Evolutionary conservation across 2,329 filamentous ascomycete species (phyloP).

Genomic region (Sporothrix humicola): DNA sequence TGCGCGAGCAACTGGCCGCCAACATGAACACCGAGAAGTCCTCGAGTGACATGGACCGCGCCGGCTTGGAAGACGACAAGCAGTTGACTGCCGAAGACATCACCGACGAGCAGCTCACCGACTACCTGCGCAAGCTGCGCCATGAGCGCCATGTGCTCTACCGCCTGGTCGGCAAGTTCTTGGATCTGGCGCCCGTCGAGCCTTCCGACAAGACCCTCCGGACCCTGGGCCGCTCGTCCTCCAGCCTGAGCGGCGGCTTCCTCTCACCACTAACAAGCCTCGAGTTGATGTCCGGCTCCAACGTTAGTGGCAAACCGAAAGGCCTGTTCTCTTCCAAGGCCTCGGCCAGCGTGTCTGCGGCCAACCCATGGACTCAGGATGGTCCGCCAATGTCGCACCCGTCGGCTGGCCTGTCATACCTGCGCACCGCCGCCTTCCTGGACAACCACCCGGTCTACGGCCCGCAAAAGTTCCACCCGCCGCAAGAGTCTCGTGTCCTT

Average conservation of each 20-base stretch:
- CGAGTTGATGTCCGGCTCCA: constrained; percentile 37
- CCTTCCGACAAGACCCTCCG: constrained; percentile 36
- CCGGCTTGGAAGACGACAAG: constrained; percentile 17
- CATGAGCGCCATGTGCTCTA: constrained; percentile 58
- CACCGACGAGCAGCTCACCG: constrained; percentile 57
- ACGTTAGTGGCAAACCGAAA: too few relatives aligned
- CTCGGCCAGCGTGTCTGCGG: constrained; percentile 32
- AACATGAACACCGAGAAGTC: constrained; percentile 51
- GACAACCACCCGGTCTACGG: constrained; percentile 68
- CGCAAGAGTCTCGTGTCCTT: constrained; percentile 59
- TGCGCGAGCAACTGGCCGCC: constrained; percentile 57
- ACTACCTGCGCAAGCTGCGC: constrained; percentile 60
- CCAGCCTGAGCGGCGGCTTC: constrained; percentile 40
- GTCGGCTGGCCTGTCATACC: constrained; percentile 66
- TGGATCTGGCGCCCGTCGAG: constrained; percentile 64
- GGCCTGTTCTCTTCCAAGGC: constrained; percentile 39
- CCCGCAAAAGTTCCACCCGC: constrained; percentile 57
- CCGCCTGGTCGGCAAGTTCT: constrained; percentile 62
- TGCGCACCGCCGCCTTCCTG: constrained; percentile 60
- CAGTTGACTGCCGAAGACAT: constrained; percentile 49
- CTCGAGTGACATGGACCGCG: constrained; percentile 39
- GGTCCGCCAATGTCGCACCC: constrained; percentile 67
- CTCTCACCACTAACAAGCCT: constrained; percentile 14
- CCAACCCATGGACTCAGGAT: constrained; percentile 55
- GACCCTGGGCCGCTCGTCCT: constrained; percentile 38